Conservation (phyloP, 441 rosid genomes). For the Brassica hybrid region DNA sequence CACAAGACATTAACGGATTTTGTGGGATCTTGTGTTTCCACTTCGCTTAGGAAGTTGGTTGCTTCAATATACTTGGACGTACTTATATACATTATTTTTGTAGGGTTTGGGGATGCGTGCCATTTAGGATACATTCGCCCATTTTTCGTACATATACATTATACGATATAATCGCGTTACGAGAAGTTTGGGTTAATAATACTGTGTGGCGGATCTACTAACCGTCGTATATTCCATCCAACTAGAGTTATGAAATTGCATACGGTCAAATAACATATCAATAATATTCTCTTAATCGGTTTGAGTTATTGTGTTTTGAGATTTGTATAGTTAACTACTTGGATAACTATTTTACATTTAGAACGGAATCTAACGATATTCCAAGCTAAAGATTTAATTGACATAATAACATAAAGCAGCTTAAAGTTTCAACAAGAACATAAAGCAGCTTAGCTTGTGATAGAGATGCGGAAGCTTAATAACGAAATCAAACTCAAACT, state of each 20-base stretch:
- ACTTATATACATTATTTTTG: neutral
- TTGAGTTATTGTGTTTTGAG: neutral
- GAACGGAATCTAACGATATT: neutral
- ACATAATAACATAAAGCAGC: neutral
- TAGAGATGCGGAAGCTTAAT: too few species aligned
- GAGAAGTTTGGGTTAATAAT: neutral
- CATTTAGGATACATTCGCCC: slow-evolving; percentile 22
- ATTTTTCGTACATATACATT: neutral
- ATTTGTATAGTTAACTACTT: neutral
- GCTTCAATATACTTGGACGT: slow-evolving; percentile 13
- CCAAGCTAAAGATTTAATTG: neutral
- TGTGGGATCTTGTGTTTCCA: slow-evolving; percentile 41
- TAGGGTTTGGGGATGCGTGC: slow-evolving; percentile 39
- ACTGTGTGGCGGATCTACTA: neutral
- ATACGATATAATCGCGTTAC: neutral
- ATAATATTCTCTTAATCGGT: neutral
- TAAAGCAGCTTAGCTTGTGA: too few species aligned
- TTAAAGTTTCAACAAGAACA: too few species aligned
- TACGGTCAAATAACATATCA: neutral
- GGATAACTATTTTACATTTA: neutral
- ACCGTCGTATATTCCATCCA: neutral
- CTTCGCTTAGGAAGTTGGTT: slow-evolving; percentile 33
- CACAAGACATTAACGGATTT: slow-evolving; percentile 37
- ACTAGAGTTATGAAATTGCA: neutral
- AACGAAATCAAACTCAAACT: too few species aligned